Percentiles rank a stretch among this genome's conserved stretches.
Conservation (phyloP, 805 yeast genomes). For the Candida krabiensis region DNA sequence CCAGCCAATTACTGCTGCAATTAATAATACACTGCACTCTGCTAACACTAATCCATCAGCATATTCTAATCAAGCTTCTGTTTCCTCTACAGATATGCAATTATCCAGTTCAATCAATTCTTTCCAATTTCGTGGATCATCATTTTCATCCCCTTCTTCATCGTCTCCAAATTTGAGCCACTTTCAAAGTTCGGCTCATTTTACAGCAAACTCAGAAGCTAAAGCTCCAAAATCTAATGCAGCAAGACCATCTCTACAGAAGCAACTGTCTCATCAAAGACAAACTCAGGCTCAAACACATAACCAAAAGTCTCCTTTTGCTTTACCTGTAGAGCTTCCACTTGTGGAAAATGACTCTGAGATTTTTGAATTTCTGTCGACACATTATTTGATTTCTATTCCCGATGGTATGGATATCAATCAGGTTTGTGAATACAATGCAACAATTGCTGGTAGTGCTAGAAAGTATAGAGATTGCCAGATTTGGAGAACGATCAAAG, state of each 20-base stretch:
- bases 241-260: slow-evolving; percentile 16
- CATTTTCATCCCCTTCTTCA: slow-evolving; percentile 11
- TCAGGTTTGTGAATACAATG: slow-evolving; percentile 59
- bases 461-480: slow-evolving; percentile 55
- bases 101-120: not conserved
- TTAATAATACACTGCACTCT: slow-evolving; percentile 12
- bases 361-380: slow-evolving; percentile 48
- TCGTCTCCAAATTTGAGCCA: slow-evolving; percentile 15
- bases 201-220: slow-evolving; percentile 1
- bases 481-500: slow-evolving; percentile 60
- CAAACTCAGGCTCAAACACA: no score
- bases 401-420: slow-evolving; percentile 50
- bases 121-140: not conserved
- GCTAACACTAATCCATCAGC: not conserved
- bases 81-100: slow-evolving; percentile 1
- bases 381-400: slow-evolving; percentile 45
- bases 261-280: slow-evolving; percentile 20
- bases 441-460: slow-evolving; percentile 54
- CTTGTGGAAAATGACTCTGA: slow-evolving; percentile 42
- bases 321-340: slow-evolving; percentile 44
- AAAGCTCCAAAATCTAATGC: slow-evolving; percentile 10
- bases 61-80: not conserved
- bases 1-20: slow-evolving; percentile 11
- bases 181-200: not conserved
- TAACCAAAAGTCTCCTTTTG: slow-evolving; percentile 26